Evolutionary conservation across 805 yeast genomes (phyloP).

Genomic region (Yarrowia sp.): DNA sequence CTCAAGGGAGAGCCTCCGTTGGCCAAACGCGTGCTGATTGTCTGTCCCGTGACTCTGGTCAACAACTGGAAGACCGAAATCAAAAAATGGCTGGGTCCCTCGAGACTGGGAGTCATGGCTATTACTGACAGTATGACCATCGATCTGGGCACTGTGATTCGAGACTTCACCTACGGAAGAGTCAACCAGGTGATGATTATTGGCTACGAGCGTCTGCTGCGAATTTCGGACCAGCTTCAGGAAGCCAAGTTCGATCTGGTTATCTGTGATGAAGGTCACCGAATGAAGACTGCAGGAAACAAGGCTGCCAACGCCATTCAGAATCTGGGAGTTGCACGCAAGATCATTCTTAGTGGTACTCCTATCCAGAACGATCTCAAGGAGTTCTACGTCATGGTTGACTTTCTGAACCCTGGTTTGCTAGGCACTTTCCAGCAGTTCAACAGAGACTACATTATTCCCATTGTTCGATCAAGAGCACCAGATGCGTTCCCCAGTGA

Average conservation of each 20-base stretch:
- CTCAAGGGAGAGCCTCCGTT: constrained; percentile 50
- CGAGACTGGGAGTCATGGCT: constrained; percentile 70
- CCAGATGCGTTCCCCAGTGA: constrained; percentile 59
- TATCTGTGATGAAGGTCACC: constrained; percentile 95
- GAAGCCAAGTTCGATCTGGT: constrained; percentile 64
- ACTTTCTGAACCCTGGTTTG: constrained; percentile 84
- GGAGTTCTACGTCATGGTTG: constrained; percentile 81
- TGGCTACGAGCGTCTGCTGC: constrained; percentile 85
- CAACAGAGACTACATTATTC: constrained; percentile 61
- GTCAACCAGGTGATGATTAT: constrained; percentile 84
- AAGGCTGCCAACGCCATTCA: constrained; percentile 72
- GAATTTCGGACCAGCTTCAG: constrained; percentile 52
- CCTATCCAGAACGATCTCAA: constrained; percentile 91
- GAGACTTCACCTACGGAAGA: constrained; percentile 66
- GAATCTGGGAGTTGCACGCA: constrained; percentile 59
- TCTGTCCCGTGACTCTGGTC: constrained; percentile 90
- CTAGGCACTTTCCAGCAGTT: constrained; percentile 66
- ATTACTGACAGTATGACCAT: constrained; percentile 44
- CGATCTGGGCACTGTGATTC: constrained; percentile 61
- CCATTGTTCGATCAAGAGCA: constrained; percentile 76
- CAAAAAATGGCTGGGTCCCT: constrained; percentile 80
- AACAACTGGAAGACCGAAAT: constrained; percentile 90
- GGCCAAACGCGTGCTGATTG: constrained; percentile 70
- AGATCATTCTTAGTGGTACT: constrained; percentile 81
- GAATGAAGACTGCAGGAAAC: constrained; percentile 76